Percentiles rank a stretch among this genome's conserved stretches.
Evolutionary conservation across 768 basidiomycete genomes (phyloP).

Genomic region (Kwoniella sp.): DNA sequence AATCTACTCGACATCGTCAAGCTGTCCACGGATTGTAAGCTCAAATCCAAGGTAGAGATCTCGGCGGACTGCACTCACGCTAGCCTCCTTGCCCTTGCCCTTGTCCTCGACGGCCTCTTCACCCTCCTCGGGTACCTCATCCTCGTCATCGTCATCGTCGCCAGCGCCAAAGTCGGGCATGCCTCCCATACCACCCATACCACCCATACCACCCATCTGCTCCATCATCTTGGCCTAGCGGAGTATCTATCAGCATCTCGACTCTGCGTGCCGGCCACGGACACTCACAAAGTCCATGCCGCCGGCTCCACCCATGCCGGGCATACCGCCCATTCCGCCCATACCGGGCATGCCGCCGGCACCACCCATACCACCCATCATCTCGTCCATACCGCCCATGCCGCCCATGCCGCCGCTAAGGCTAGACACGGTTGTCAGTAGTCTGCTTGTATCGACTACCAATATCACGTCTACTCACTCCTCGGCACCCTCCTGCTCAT

Average conservation of each 20-base stretch:
- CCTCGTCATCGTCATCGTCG: conserved; percentile 23
- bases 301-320: conserved; percentile 39
- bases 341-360: conserved; percentile 38
- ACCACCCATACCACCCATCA: conserved; percentile 42
- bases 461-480: conserved; percentile 37
- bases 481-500: conserved; percentile 74
- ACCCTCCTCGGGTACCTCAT: conserved; percentile 34
- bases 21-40: background rate
- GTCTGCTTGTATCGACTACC: background rate
- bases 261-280: too few species aligned
- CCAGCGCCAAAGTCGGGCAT: conserved; percentile 18
- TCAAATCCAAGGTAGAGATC: background rate
- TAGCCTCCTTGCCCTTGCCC: conserved; percentile 31
- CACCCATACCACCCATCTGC: conserved; percentile 35
- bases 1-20: conserved; percentile 23
- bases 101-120: conserved; percentile 36
- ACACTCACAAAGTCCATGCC: conserved; percentile 47
- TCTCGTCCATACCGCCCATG: conserved; percentile 39
- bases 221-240: conserved; percentile 48
- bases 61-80: conserved; percentile 17
- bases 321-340: conserved; percentile 38
- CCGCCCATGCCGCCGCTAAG: conserved; percentile 40
- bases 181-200: conserved; percentile 31
- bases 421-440: background rate
- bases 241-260: too few species aligned